These are phyloP conservation scores for Dendrobium nobile DNA, from an alignment of 106 monocot genomes.

Conservation along the genomic window DNA sequence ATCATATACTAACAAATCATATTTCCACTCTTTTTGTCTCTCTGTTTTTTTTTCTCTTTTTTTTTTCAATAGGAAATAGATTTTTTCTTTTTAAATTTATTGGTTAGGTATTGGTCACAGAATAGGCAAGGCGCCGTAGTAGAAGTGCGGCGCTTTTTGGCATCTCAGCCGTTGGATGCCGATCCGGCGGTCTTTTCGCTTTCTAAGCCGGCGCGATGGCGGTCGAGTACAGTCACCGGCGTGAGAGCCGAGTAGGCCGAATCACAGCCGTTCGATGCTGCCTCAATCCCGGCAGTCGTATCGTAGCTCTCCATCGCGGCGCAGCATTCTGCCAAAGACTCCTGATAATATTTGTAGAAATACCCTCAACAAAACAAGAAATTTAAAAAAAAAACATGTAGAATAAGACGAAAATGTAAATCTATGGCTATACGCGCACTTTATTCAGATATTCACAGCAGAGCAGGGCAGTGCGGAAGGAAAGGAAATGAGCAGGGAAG, in stretches of 20 bases:
- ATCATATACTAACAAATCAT: background rate
- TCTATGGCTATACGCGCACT: conserved; percentile 14
- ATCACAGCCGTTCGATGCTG: conserved; percentile 4
- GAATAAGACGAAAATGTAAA: background rate
- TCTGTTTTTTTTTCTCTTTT: background rate
- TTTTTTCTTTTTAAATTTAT: background rate
- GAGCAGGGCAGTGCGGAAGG: conserved; percentile 41
- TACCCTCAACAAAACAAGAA: background rate
- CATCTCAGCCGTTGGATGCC: conserved; percentile 11
- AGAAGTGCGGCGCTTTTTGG: conserved; percentile 8
- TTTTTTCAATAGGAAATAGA: background rate
- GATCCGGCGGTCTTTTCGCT: conserved; percentile 9
- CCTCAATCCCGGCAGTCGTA: background rate
- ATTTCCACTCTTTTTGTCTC: background rate
- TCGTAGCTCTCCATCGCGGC: conserved; percentile 6
- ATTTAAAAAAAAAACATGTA: background rate
- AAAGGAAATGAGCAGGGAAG: conserved; percentile 42
- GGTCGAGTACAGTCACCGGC: conserved; percentile 8
- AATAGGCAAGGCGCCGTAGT: background rate
- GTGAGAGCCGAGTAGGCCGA: conserved; percentile 11
- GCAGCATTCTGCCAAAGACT: conserved; percentile 12
- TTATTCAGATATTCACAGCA: conserved; percentile 48
- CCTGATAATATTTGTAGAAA: conserved; percentile 6
- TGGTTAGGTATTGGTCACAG: background rate
- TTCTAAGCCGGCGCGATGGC: background rate